phyloP scores from a whole-genome alignment of 169 alveolate species.

The Cryptosporidium sp. region DNA sequence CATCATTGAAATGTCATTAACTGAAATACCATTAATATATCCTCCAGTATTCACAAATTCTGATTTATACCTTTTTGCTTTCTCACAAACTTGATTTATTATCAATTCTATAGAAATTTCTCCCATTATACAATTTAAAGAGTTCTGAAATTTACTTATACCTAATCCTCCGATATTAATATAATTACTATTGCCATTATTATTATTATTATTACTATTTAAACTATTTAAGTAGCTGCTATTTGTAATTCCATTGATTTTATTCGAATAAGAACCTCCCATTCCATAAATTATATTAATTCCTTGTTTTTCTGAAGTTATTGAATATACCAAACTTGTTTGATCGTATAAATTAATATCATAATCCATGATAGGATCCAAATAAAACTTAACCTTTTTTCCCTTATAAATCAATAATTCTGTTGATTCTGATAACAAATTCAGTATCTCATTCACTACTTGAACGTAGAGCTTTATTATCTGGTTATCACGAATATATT shows the following conservation, averaged over 20 bases:
- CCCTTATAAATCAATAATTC: constrained; percentile 21
- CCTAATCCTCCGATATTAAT: not conserved
- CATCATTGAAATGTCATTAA: not conserved
- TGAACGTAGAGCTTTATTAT: constrained; percentile 10
- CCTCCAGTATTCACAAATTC: constrained; percentile 66
- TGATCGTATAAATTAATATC: constrained; percentile 22
- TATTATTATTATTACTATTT: not conserved
- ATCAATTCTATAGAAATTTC: constrained; percentile 60
- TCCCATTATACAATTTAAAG: constrained; percentile 36
- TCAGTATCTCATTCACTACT: constrained; percentile 12
- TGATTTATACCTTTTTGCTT: constrained; percentile 19
- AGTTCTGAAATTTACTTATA: not conserved
- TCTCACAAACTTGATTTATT: constrained; percentile 47
- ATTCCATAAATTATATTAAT: constrained; percentile 27
- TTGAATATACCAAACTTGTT: constrained; percentile 20
- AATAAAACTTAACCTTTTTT: constrained; percentile 23
- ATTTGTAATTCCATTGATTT: not conserved
- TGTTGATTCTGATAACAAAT: constrained; percentile 35
- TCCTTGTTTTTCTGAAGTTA: constrained; percentile 1
- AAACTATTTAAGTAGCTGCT: not conserved
- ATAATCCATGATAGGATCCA: constrained; percentile 65
- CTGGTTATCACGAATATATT: constrained; percentile 12
- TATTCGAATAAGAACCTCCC: constrained; percentile 62
- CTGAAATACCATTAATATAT: constrained; percentile 24
- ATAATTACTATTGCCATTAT: not conserved